Percentiles rank a stretch among this genome's conserved stretches.
phyloP scores from a whole-genome alignment of 129 eudicot genomes.

The Tagetes patula region DNA sequence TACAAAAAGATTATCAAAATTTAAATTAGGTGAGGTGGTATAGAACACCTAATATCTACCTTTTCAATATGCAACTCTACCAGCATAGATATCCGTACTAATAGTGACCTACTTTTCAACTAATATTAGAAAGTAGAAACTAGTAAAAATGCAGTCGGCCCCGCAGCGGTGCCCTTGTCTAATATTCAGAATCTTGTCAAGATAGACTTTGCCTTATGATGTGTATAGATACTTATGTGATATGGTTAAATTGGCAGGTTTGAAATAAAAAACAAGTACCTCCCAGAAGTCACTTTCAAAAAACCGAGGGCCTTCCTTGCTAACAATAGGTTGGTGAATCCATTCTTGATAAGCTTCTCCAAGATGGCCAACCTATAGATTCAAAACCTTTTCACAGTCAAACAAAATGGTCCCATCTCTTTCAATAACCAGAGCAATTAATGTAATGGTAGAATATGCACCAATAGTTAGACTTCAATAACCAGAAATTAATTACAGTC shows the following conservation, averaged over 20 bases:
- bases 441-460: neutral
- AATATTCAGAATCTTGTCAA: neutral
- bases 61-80: neutral
- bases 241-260: neutral
- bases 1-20: neutral
- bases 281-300: slow-evolving; percentile 90
- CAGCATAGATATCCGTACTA: neutral
- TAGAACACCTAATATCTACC: neutral
- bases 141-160: neutral
- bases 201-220: neutral
- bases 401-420: too few species aligned
- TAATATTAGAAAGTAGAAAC: neutral
- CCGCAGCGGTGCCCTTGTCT: neutral
- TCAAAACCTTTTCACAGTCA: neutral
- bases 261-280: slow-evolving; percentile 43
- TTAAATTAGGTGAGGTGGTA: neutral
- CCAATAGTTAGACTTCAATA: neutral
- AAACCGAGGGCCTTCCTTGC: slow-evolving; percentile 96
- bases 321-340: slow-evolving; percentile 97
- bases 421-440: neutral
- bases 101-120: neutral
- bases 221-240: neutral
- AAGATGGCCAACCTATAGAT: slow-evolving; percentile 92
- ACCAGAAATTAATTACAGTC: neutral
- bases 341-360: slow-evolving; percentile 96